phyloP scores from a whole-genome alignment of 371 early-diverging fungal species.

The Rhizopus delemar region DNA sequence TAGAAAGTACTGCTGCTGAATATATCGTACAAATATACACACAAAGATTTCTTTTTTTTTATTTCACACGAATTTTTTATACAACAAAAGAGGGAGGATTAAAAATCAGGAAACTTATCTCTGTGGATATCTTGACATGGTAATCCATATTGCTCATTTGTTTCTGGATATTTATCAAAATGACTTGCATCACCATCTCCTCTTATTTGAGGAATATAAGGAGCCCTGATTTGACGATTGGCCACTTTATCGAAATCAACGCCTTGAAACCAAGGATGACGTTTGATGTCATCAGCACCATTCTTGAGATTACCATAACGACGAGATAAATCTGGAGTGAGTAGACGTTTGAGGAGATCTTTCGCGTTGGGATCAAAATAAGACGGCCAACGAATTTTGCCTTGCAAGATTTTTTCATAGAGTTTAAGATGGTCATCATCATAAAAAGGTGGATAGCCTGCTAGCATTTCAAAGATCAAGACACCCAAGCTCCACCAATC shows the following conservation, averaged over 20 bases:
- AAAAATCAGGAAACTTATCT: constrained; percentile 31
- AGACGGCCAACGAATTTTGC: constrained; percentile 85
- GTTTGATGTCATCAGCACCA: constrained; percentile 79
- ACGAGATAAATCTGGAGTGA: constrained; percentile 86
- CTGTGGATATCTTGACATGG: constrained; percentile 30
- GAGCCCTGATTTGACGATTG: constrained; percentile 66
- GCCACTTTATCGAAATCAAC: constrained; percentile 69
- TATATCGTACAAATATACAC: no score
- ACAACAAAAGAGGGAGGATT: no score
- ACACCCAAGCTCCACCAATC: constrained; percentile 91
- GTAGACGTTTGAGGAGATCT: constrained; percentile 87
- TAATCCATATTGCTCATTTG: constrained; percentile 56
- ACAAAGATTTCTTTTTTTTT: no score
- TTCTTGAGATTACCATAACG: constrained; percentile 89
- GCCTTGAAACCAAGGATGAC: constrained; percentile 83
- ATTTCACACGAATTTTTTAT: no score
- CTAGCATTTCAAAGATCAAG: constrained; percentile 62
- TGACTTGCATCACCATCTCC: constrained; percentile 87
- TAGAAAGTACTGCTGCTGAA: no score
- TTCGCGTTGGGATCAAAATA: constrained; percentile 86
- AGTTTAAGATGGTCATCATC: constrained; percentile 88
- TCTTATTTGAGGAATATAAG: constrained; percentile 77
- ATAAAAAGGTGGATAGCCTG: constrained; percentile 84
- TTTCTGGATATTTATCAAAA: constrained; percentile 87
- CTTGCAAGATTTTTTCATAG: constrained; percentile 91